phyloP scores from a whole-genome alignment of 805 yeast genomes.

The Scheffersomyces stipitis region DNA sequence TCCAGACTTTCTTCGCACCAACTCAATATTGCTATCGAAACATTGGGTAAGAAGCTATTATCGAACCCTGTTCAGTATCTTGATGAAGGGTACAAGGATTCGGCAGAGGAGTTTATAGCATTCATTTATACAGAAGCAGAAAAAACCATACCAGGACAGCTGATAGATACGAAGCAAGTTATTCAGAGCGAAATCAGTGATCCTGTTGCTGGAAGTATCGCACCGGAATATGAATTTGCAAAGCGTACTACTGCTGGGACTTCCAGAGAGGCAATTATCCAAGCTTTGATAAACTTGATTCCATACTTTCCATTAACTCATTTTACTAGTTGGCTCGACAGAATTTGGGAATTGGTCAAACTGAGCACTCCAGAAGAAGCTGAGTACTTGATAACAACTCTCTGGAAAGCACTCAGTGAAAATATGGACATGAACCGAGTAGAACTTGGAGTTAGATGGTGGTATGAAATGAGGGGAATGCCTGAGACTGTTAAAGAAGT shows the following conservation, averaged over 20 bases:
- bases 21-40: constrained; percentile 55
- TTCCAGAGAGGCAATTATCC: constrained; percentile 47
- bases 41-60: constrained; percentile 46
- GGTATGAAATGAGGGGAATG: constrained; percentile 45
- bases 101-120: constrained; percentile 40
- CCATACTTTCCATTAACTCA: constrained; percentile 49
- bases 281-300: constrained; percentile 48
- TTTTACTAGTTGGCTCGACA: constrained; percentile 49
- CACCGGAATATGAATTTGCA: constrained; percentile 17
- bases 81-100: constrained; percentile 6
- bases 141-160: constrained; percentile 30
- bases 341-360: constrained; percentile 35
- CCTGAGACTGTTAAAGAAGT: too few relatives aligned
- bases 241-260: constrained; percentile 35
- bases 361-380: constrained; percentile 38
- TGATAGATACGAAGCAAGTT: constrained; percentile 27
- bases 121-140: constrained; percentile 43
- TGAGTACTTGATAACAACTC: constrained; percentile 32
- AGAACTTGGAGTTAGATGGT: constrained; percentile 58
- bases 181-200: constrained; percentile 31
- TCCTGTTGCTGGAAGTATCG: constrained; percentile 5
- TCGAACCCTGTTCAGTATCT: constrained; percentile 20
- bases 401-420: constrained; percentile 59
- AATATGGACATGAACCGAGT: constrained; percentile 58
- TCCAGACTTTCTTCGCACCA: constrained; percentile 51